These are phyloP conservation scores for Crithidia mellificae DNA, from an alignment of 208 protist genomes.

Conservation along the genomic window DNA sequence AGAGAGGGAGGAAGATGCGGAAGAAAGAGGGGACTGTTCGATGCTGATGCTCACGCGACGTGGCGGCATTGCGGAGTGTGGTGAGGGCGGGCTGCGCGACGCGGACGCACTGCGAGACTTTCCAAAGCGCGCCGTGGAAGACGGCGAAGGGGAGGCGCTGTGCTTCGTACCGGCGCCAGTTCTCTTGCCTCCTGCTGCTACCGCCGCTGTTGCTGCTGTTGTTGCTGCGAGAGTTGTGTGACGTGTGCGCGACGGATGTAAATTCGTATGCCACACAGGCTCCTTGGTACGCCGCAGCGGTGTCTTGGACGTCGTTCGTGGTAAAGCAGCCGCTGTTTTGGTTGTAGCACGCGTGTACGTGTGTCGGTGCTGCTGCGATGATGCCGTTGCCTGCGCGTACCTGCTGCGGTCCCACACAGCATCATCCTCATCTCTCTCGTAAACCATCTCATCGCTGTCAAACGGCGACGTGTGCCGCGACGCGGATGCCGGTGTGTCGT, in stretches of 20 bases:
- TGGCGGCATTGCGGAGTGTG: too few species aligned
- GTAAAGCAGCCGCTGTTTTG: too few species aligned
- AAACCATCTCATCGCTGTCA: background rate
- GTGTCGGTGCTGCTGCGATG: slow-evolving; percentile 12
- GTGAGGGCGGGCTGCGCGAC: background rate
- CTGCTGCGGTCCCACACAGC: background rate
- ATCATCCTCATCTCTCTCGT: background rate
- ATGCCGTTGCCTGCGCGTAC: slow-evolving; percentile 22
- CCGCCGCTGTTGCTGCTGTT: background rate
- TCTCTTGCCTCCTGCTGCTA: background rate
- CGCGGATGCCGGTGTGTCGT: background rate
- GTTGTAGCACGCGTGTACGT: too few species aligned
- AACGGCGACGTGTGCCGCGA: background rate
- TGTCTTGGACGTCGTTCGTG: background rate
- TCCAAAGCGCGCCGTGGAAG: too few species aligned
- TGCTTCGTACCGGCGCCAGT: too few species aligned
- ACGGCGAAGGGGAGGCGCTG: too few species aligned
- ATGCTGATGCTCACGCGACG: too few species aligned
- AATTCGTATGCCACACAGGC: slow-evolving; percentile 16
- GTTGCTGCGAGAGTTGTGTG: too few species aligned
- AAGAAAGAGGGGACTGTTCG: background rate
- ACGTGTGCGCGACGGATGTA: background rate
- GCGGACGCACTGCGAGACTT: too few species aligned
- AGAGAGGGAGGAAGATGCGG: background rate
- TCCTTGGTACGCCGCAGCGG: slow-evolving; percentile 7